phyloP scores from a whole-genome alignment of 352 stramenopile genomes.

The Pythium diclinum region DNA sequence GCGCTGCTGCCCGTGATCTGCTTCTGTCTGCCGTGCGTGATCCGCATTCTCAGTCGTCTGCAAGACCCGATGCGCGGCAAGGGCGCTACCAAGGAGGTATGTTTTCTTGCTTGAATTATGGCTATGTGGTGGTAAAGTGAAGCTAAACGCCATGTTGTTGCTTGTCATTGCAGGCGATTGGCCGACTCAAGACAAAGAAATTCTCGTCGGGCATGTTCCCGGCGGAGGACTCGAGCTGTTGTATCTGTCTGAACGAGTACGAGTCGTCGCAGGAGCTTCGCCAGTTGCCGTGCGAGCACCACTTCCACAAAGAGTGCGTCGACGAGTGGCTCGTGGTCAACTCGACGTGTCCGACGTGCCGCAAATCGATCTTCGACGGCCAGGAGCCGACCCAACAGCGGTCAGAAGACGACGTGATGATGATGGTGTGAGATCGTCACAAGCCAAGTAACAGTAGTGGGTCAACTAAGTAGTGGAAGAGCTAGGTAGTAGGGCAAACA shows the following conservation, averaged over 20 bases:
- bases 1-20: constrained; percentile 90
- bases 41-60: constrained; percentile 87
- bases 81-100: constrained; percentile 75
- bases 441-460: background rate
- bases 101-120: background rate
- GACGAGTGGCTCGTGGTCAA: constrained; percentile 89
- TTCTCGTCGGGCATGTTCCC: constrained; percentile 64
- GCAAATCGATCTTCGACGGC: constrained; percentile 71
- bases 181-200: constrained; percentile 56
- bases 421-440: constrained; percentile 35
- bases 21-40: constrained; percentile 93
- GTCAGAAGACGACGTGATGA: constrained; percentile 61
- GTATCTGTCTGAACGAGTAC: constrained; percentile 91
- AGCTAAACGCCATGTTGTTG: background rate
- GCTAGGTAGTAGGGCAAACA: background rate
- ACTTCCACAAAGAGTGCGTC: constrained; percentile 92
- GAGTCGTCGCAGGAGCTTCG: constrained; percentile 85
- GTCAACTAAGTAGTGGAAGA: background rate
- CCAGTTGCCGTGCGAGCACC: constrained; percentile 94
- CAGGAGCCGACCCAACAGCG: constrained; percentile 21
- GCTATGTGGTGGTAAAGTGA: background rate
- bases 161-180: constrained; percentile 46
- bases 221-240: constrained; percentile 86
- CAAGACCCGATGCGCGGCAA: constrained; percentile 87
- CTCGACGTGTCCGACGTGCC: constrained; percentile 84